phyloP scores from a whole-genome alignment of 148 eudicot genomes.

The Hydrangea macrophylla region DNA sequence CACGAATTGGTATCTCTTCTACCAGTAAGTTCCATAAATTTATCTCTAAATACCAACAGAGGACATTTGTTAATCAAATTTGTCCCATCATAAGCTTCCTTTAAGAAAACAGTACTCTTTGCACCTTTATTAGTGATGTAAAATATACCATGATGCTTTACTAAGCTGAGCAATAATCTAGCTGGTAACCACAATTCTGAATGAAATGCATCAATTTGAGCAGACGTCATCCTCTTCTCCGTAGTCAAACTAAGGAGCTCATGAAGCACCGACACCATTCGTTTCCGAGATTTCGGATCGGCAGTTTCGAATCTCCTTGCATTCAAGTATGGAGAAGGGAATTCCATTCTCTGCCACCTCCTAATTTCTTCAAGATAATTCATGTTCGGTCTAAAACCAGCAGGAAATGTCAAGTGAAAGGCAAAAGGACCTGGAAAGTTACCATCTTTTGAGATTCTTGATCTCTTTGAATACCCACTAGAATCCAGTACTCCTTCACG shows the following conservation, averaged over 20 bases:
- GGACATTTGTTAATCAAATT: constrained; percentile 71
- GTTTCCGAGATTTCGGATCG: constrained; percentile 74
- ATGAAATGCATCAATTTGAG: constrained; percentile 74
- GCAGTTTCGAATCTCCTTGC: constrained; percentile 69
- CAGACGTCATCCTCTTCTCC: constrained; percentile 75
- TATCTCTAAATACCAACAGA: constrained; percentile 59
- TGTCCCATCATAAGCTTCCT: constrained; percentile 88
- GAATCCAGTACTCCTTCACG: constrained; percentile 29
- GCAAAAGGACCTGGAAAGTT: constrained; percentile 76
- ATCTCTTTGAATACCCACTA: constrained; percentile 26
- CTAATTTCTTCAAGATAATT: constrained; percentile 72
- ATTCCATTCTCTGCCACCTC: constrained; percentile 87
- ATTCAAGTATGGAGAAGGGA: constrained; percentile 88
- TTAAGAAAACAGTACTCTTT: constrained; percentile 75
- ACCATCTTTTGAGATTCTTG: constrained; percentile 70
- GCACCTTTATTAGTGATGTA: constrained; percentile 88
- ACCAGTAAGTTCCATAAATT: constrained; percentile 70
- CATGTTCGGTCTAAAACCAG: constrained; percentile 81
- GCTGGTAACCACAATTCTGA: constrained; percentile 69
- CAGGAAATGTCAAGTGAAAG: constrained; percentile 62
- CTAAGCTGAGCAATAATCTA: constrained; percentile 75
- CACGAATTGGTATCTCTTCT: constrained; percentile 43
- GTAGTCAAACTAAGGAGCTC: constrained; percentile 91
- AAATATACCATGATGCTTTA: constrained; percentile 89
- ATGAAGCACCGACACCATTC: constrained; percentile 81